Evolutionary conservation across 2,329 filamentous ascomycete genomes (phyloP).

Genomic region (Corynespora cassiicola): DNA sequence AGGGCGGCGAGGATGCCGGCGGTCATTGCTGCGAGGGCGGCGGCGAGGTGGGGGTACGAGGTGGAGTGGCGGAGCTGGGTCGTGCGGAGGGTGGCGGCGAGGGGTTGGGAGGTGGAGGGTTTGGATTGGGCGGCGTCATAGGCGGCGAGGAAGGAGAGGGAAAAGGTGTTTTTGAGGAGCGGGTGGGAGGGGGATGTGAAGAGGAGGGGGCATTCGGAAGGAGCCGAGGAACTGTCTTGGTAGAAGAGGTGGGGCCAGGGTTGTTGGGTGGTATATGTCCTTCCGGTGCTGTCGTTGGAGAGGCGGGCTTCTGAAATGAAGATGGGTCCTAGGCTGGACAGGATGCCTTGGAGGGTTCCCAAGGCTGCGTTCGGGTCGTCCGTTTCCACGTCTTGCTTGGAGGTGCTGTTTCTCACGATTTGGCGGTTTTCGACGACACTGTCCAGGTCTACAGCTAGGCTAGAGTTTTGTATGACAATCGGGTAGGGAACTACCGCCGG

Average conservation of each 20-base stretch:
- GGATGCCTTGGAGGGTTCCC: constrained; percentile 10
- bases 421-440: constrained; percentile 4
- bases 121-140: constrained; percentile 2
- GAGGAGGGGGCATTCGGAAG: constrained; percentile 12
- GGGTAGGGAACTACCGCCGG: constrained; percentile 18
- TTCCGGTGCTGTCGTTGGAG: no score
- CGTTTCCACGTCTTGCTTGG: constrained; percentile 5
- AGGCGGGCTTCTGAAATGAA: constrained; percentile 8
- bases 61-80: constrained; percentile 16
- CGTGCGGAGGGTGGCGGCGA: constrained; percentile 7
- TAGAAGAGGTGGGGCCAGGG: background rate
- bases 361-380: background rate
- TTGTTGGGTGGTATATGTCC: no score
- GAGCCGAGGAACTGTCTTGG: no score
- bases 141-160: constrained; percentile 15
- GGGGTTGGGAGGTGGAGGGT: constrained; percentile 11
- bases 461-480: constrained; percentile 10
- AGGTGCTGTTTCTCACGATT: constrained; percentile 14
- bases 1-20: constrained; percentile 12
- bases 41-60: constrained; percentile 13
- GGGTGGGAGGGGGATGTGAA: constrained; percentile 11
- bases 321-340: background rate
- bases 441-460: constrained; percentile 7
- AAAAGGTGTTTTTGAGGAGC: constrained; percentile 7
- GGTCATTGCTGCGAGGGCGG: constrained; percentile 13